Percentiles rank a stretch among this genome's conserved stretches.
Evolutionary conservation across 2,329 filamentous ascomycete genomes (phyloP).

Genomic region (Chaetothyriales sp.): DNA sequence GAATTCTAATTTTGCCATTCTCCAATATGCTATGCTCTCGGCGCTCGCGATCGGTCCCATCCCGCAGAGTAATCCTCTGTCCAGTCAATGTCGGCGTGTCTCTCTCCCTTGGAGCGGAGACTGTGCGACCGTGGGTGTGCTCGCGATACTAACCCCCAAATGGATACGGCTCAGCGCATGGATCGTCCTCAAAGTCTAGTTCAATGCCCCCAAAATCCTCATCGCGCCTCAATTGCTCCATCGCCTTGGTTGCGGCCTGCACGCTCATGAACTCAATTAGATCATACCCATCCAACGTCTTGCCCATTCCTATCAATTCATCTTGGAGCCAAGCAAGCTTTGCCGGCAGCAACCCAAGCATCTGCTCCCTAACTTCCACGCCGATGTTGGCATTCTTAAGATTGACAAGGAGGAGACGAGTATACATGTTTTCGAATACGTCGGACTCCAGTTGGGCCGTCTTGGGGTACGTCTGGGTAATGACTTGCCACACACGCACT

Average conservation of each 20-base stretch:
- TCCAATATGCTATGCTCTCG: background rate
- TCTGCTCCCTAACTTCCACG: conserved; percentile 3
- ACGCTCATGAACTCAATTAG: conserved; percentile 16
- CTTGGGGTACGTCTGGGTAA: conserved; percentile 17
- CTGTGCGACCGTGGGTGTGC: background rate
- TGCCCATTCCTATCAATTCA: conserved; percentile 10
- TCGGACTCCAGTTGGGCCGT: conserved; percentile 9
- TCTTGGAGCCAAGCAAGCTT: conserved; percentile 5
- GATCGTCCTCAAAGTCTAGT: conserved; percentile 8
- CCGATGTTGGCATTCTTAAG: background rate
- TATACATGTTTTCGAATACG: conserved; percentile 7
- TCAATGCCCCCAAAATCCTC: conserved; percentile 2
- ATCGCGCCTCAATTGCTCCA: conserved; percentile 1
- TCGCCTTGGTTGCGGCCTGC: conserved; percentile 11
- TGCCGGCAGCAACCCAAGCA: conserved; percentile 3
- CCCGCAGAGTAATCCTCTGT: background rate
- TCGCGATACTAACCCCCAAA: background rate
- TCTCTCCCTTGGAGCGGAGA: background rate
- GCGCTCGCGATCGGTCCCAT: no score
- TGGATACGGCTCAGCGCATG: conserved; percentile 2
- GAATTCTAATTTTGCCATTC: background rate
- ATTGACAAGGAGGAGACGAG: conserved; percentile 14
- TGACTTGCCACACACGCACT: conserved; percentile 14
- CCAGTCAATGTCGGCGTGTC: background rate
- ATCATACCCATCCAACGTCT: conserved; percentile 8